Conservation (phyloP, 352 stramenopile species). For the Globisporangium echinulatum region DNA sequence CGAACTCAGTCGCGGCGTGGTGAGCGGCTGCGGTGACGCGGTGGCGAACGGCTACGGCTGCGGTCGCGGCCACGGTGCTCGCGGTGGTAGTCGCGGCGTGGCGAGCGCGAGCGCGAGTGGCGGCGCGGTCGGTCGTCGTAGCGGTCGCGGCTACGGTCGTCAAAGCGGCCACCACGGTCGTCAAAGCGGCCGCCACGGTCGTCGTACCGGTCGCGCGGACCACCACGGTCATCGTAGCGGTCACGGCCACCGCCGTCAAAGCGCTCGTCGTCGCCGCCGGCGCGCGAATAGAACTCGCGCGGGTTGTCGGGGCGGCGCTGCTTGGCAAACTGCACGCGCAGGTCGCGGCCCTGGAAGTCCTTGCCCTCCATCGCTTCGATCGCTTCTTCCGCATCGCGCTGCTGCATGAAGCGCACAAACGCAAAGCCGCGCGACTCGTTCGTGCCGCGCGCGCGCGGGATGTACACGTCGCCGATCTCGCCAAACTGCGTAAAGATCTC, state of each 20-base stretch:
- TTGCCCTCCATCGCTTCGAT: conserved; percentile 71
- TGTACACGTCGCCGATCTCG: conserved; percentile 82
- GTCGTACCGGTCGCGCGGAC: conserved; percentile 12
- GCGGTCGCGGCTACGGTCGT: conserved; percentile 10
- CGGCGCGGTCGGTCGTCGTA: conserved; percentile 23
- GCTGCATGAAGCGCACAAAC: conserved; percentile 87
- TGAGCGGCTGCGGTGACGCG: conserved; percentile 35
- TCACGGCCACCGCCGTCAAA: conserved; percentile 17
- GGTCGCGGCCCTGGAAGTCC: conserved; percentile 62
- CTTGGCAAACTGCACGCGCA: conserved; percentile 75
- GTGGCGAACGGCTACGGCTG: conserved; percentile 36
- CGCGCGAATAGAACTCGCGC: conserved; percentile 58
- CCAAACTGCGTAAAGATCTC: conserved; percentile 68
- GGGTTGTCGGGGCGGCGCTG: conserved; percentile 74
- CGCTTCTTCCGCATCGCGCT: conserved; percentile 84
- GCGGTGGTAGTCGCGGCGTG: conserved; percentile 20
- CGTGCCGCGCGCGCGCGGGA: conserved; percentile 61
- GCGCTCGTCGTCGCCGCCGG: conserved; percentile 16
- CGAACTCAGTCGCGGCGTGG: conserved; percentile 45
- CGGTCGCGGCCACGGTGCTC: conserved; percentile 14
- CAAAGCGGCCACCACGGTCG: conserved; percentile 2
- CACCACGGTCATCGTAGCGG: conserved; percentile 12
- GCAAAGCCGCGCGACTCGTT: conserved; percentile 79
- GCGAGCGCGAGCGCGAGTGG: conserved; percentile 32
- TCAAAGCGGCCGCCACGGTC: conserved; percentile 16